Evolutionary conservation across 2,329 filamentous ascomycete genomes (phyloP).

Genomic region (Fusarium sp.): DNA sequence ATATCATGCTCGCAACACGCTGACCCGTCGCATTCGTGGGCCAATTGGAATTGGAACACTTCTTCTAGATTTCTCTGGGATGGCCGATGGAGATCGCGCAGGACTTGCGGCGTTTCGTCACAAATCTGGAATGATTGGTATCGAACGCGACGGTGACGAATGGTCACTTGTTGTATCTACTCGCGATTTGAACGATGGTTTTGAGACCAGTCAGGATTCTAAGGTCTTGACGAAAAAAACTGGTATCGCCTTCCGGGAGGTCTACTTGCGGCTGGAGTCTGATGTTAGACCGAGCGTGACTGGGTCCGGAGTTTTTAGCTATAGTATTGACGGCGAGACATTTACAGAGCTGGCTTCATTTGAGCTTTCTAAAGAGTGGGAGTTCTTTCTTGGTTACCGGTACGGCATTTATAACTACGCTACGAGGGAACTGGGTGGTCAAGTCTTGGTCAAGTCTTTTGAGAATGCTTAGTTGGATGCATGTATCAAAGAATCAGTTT

Average conservation of each 20-base stretch:
- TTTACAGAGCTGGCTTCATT: slow-evolving; percentile 3
- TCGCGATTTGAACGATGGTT: too few species aligned
- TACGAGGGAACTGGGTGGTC: slow-evolving; percentile 1
- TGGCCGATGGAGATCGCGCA: slow-evolving; percentile 15
- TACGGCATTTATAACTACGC: slow-evolving; percentile 23
- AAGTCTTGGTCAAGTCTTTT: too few species aligned
- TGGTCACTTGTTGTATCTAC: slow-evolving; percentile 23
- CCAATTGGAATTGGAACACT: slow-evolving; percentile 8
- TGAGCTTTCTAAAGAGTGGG: slow-evolving; percentile 19
- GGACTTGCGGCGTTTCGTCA: slow-evolving; percentile 11
- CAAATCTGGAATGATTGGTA: slow-evolving; percentile 15
- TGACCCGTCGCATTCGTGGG: slow-evolving; percentile 13
- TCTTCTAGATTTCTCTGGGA: slow-evolving; percentile 11
- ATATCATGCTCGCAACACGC: slow-evolving; percentile 20
- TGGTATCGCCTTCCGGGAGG: slow-evolving; percentile 12
- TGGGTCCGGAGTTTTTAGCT: slow-evolving; percentile 20
- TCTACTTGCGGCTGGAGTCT: slow-evolving; percentile 12
- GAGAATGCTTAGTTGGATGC: too few species aligned
- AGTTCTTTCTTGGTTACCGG: slow-evolving; percentile 15
- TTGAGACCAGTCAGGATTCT: too few species aligned
- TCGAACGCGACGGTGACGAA: slow-evolving; percentile 20
- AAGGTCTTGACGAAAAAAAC: slow-evolving; percentile 4
- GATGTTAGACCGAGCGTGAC: slow-evolving; percentile 7
- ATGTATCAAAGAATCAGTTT: too few species aligned
- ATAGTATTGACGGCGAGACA: slow-evolving; percentile 4